Percentiles rank a stretch among this genome's conserved stretches.
phyloP scores from a whole-genome alignment of 2,329 filamentous ascomycete species.

The Cladosporium oxysporum region DNA sequence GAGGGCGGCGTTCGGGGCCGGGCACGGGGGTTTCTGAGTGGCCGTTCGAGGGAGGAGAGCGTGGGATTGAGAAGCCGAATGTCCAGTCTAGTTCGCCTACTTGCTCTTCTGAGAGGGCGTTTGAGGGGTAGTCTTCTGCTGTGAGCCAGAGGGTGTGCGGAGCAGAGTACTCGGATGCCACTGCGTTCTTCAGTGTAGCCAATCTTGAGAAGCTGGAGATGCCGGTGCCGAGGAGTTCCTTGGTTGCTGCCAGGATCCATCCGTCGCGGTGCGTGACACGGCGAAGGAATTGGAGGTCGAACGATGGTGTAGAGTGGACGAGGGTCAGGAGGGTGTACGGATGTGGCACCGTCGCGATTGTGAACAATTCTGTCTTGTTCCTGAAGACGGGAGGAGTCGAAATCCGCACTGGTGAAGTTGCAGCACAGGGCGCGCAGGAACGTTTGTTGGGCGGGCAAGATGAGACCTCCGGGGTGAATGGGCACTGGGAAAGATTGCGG shows the following conservation, averaged over 20 bases:
- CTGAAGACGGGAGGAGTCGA: conserved; percentile 66
- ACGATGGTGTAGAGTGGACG: conserved; percentile 52
- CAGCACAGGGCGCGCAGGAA: conserved; percentile 73
- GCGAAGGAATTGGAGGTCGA: conserved; percentile 47
- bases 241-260: conserved; percentile 74
- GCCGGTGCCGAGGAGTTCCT: conserved; percentile 64
- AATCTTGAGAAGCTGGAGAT: conserved; percentile 66
- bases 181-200: conserved; percentile 75
- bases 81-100: conserved; percentile 75
- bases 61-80: conserved; percentile 81
- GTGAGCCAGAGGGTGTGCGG: conserved; percentile 77
- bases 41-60: conserved; percentile 53
- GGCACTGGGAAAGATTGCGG: conserved; percentile 72
- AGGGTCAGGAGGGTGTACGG: conserved; percentile 81
- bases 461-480: conserved; percentile 68
- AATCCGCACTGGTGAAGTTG: conserved; percentile 65
- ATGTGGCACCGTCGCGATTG: conserved; percentile 85
- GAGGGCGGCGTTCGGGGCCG: conserved; percentile 56
- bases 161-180: conserved; percentile 67
- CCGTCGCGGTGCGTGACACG: conserved; percentile 69
- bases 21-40: conserved; percentile 61
- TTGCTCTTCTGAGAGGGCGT: conserved; percentile 40
- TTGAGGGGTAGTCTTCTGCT: conserved; percentile 58
- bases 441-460: conserved; percentile 82
- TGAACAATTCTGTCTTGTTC: conserved; percentile 73